Conservation (phyloP, 164 flowering plant genomes). For the Cinnamomum chago region DNA sequence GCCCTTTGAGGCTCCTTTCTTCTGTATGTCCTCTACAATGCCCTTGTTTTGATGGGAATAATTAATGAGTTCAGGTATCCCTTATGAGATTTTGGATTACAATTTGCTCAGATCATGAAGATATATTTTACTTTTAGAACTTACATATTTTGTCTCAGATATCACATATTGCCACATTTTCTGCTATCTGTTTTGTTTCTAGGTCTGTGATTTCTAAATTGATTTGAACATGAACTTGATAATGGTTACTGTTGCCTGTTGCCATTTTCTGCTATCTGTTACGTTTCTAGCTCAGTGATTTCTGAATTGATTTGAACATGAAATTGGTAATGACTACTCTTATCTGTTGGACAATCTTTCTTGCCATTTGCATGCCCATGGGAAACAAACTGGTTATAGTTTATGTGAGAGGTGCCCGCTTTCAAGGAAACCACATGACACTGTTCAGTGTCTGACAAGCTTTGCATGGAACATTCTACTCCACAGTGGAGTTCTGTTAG, state of each 20-base stretch:
- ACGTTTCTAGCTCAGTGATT: not conserved
- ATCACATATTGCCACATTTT: not conserved
- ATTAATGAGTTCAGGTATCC: not conserved
- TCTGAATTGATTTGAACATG: not conserved
- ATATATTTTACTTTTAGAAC: not conserved
- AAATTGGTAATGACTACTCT: not conserved
- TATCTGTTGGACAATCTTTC: not conserved
- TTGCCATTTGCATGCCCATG: not conserved
- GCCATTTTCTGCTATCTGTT: not conserved
- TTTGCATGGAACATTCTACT: no score
- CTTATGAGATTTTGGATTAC: not conserved
- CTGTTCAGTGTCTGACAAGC: not conserved
- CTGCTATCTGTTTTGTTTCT: not conserved
- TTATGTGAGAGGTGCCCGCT: not conserved
- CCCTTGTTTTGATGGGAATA: no score
- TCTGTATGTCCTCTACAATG: not conserved
- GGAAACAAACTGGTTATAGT: not conserved
- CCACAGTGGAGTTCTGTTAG: no score
- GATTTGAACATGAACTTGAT: not conserved
- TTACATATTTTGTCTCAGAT: not conserved
- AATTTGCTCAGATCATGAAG: not conserved
- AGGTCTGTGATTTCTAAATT: not conserved
- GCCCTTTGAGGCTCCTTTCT: not conserved
- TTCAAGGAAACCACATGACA: not conserved
- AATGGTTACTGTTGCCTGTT: not conserved